Base-by-base conservation (phyloP, 768 basidiomycete species). In the Strobilomyces echinocephalus region DNA sequence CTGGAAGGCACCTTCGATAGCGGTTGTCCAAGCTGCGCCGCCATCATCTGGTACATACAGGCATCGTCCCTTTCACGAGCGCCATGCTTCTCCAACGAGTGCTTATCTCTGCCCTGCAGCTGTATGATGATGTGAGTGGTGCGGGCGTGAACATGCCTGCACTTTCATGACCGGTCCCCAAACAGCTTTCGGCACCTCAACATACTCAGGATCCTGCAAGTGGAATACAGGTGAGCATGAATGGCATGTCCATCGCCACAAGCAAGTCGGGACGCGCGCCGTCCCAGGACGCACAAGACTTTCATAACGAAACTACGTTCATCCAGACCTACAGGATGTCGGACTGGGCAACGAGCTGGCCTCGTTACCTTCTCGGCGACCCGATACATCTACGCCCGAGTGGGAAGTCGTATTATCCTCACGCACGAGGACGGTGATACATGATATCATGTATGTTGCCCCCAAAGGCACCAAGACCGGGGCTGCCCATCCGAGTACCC, bases 31-130 rank as follows among this genome's bases (percentile, higher is more conserved):
- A n/a, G n/a, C n/a, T n/a, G n/a, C n/a, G n/a, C n/a, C n/a, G n/a
- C 75, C 1, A 75, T 99, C 55, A 85, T 98, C 49, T 87, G 91
- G 40, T 99, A 97, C 70, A 89, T 95, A 54, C 94, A 91, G 77
- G 90, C 88, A 63, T 43, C 75, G 42, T 24, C 47, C 16, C 31
- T 18, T 44, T 54, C 21, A 41, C 15, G 49, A n/a, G 38, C 46
- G 12, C 5, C 30, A 15, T 46, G 2, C 8, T 18, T 31, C 5
- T 1, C 58, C 53, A 97, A 98, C 63, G 95, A 98, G 63, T 86
- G 92, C 28, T 97, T 58, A 84, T 95, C 60, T 76, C 81, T 26
- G 87, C 92, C 0, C 63, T 98, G 52, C 85, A 92, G 60, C 83
- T 85, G 64, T 98, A 97, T 69, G 91, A 95, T 60, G 76, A 82